Conservation (phyloP, 225 moss, liverwort and hornwort species). For the Straminergon stramineum region DNA sequence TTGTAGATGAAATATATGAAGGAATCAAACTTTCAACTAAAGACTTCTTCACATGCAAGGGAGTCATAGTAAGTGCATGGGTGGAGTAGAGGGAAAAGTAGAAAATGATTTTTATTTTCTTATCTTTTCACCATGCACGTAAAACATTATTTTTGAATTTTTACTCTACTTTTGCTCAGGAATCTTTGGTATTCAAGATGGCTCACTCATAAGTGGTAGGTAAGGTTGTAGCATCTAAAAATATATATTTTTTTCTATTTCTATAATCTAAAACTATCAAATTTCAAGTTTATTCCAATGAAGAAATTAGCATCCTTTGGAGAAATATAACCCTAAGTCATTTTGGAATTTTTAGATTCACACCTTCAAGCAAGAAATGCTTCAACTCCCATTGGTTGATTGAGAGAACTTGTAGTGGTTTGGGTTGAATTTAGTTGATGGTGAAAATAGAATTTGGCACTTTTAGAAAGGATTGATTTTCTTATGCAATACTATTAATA, state of each 20-base stretch:
- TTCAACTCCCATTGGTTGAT: not conserved
- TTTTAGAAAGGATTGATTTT: not conserved
- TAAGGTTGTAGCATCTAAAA: not conserved
- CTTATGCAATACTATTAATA: not conserved
- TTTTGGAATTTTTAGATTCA: not conserved
- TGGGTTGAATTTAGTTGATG: not conserved
- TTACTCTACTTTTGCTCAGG: not conserved
- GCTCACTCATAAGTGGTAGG: not conserved
- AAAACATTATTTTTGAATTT: rapidly evolving
- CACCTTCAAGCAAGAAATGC: not conserved
- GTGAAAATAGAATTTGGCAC: not conserved
- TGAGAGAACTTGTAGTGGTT: not conserved
- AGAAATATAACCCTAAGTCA: not conserved
- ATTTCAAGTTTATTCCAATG: not conserved
- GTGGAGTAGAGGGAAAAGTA: not conserved
- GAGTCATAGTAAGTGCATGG: rapidly evolving
- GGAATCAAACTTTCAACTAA: not conserved
- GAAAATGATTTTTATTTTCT: not conserved
- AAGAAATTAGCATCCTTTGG: not conserved
- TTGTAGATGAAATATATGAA: not conserved
- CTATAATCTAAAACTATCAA: not conserved
- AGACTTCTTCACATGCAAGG: not conserved
- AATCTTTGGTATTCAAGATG: not conserved
- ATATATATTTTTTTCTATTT: not conserved
- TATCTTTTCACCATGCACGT: rapidly evolving